Conservation (phyloP, 176 grass and related monocot genomes). For the Oryza australiensis region DNA sequence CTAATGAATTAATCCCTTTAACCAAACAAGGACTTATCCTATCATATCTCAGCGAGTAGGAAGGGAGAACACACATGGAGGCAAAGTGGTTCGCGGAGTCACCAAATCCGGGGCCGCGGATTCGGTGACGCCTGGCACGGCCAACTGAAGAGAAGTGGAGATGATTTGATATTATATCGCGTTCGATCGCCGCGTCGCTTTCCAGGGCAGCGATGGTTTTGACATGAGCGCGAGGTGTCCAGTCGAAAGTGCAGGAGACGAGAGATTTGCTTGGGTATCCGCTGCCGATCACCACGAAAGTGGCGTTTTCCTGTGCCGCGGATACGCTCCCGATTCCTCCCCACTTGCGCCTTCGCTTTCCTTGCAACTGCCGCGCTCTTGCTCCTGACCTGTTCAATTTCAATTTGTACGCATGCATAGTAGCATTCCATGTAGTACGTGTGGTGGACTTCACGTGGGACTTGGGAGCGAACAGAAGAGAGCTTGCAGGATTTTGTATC, state of each 20-base stretch:
- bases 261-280: not conserved
- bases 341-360: conserved; percentile 5
- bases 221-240: not conserved
- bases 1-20: no score
- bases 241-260: not conserved
- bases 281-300: not conserved
- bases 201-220: not conserved
- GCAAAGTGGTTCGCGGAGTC: no score
- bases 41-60: no score
- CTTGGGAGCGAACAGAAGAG: no score
- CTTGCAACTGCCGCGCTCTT: not conserved
- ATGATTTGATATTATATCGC: not conserved
- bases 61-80: no score
- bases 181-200: not conserved
- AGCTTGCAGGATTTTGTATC: not conserved
- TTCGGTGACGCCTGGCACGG: not conserved
- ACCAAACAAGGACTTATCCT: no score
- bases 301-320: not conserved
- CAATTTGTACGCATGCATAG: not conserved
- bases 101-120: not conserved
- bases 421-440: not conserved
- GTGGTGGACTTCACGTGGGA: not conserved
- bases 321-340: not conserved
- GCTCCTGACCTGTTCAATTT: not conserved
- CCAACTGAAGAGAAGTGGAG: not conserved